Percentiles rank a stretch among this genome's conserved stretches.
Conservation (phyloP, 176 grass and related monocot species). For the Oryza nivara region DNA sequence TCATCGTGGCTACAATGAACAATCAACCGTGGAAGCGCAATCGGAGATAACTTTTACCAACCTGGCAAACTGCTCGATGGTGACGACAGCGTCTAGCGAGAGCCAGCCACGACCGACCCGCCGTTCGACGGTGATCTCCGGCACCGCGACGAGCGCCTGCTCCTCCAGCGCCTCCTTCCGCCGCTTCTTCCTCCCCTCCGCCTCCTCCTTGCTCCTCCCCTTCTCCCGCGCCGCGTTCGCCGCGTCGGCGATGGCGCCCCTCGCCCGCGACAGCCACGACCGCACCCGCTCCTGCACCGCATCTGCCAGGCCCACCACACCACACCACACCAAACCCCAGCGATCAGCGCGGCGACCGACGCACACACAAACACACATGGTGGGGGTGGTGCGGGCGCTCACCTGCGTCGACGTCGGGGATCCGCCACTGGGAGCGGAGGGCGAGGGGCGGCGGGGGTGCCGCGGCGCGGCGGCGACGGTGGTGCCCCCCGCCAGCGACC, state of each 20-base stretch:
- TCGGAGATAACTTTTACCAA: constrained; percentile 30
- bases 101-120: constrained; percentile 59
- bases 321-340: not conserved
- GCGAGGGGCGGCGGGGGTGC: constrained; percentile 33
- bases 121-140: constrained; percentile 73
- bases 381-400: not conserved
- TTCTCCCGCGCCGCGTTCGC: constrained; percentile 47
- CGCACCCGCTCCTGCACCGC: constrained; percentile 63
- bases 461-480: constrained; percentile 23
- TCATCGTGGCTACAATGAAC: not conserved
- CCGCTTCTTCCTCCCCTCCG: constrained; percentile 47
- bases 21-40: constrained; percentile 6
- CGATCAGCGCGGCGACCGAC: constrained; percentile 21
- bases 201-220: constrained; percentile 51
- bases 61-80: constrained; percentile 93
- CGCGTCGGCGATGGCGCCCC: constrained; percentile 50
- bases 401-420: constrained; percentile 62
- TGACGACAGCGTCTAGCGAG: constrained; percentile 69
- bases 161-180: constrained; percentile 48
- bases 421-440: constrained; percentile 58
- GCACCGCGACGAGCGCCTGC: constrained; percentile 59
- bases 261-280: constrained; percentile 63
- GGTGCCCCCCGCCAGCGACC: constrained; percentile 7
- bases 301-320: constrained; percentile 34
- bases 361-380: not conserved